Evolutionary conservation across 2,329 filamentous ascomycete species (phyloP).

Genomic region (Pezizomycotina sp.): DNA sequence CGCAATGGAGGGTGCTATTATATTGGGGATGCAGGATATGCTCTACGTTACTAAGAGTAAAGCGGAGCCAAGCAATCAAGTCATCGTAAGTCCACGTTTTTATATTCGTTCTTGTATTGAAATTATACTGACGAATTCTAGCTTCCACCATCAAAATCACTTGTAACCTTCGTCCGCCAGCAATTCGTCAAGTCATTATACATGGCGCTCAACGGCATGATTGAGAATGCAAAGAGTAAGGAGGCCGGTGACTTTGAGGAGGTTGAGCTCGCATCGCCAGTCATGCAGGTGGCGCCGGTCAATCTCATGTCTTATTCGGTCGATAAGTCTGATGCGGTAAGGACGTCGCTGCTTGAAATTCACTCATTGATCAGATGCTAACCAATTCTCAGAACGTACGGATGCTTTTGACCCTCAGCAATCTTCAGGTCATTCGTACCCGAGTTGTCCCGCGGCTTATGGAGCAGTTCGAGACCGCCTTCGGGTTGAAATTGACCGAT

Average conservation of each 20-base stretch:
- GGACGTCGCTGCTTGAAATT: background rate
- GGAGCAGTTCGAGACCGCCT: constrained; percentile 79
- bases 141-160: constrained; percentile 65
- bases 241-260: constrained; percentile 42
- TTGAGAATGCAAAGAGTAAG: constrained; percentile 70
- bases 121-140: constrained; percentile 1
- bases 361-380: constrained; percentile 1
- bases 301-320: constrained; percentile 17
- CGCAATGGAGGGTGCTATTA: constrained; percentile 64
- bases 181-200: constrained; percentile 91
- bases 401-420: constrained; percentile 84
- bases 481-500: constrained; percentile 84
- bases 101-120: background rate
- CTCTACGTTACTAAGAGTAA: constrained; percentile 79
- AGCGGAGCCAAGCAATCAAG: constrained; percentile 52
- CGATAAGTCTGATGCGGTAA: constrained; percentile 18
- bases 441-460: constrained; percentile 79
- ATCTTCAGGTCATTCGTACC: constrained; percentile 65
- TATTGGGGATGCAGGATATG: constrained; percentile 85
- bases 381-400: constrained; percentile 55
- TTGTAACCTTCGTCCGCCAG: constrained; percentile 75
- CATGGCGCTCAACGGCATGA: constrained; percentile 85
- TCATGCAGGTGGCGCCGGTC: constrained; percentile 19
- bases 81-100: constrained; percentile 43
- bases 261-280: constrained; percentile 36